Base-by-base conservation (phyloP, 2,329 filamentous ascomycete genomes). In the Rutstroemia sp. region DNA sequence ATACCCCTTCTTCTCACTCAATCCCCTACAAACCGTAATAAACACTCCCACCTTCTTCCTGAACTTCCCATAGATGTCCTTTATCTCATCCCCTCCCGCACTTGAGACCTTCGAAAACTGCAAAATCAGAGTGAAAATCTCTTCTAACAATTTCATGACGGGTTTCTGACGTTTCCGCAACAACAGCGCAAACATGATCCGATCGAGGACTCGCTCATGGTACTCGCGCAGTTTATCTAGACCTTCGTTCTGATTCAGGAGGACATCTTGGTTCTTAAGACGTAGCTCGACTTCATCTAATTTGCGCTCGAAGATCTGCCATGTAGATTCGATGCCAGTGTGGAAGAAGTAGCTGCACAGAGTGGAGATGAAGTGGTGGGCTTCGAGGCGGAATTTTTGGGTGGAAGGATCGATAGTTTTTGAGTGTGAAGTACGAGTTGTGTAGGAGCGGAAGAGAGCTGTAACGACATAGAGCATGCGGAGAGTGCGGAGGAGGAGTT, bases 331-430 rank as follows among this genome's bases (percentile, higher is more conserved):
- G 51, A 97, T 84, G 1, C 87, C 91, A 0, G 83, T 80, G 57
- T 92, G 88, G 60, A 95, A 86, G 64, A 92, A 87, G 67, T 96
- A 94, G 1, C 84, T 80, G 41, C 84, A 81, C 0, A 96, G 71
- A 9, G 81, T 81, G 0, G 81, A 78, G 23, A 95, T 78, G 62
- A 97, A 92, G 68, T 94, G 87, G 53, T 89, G 84, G 0, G 89
- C 86, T 67, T 95, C 88, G 39, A 86, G 78, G 5, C 85, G 78
- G 62, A 96, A 91, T 49, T 80, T 80, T 44, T 67, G 65, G 19
- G 63, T 58, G 42, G 62, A 53, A 25, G 53, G 46, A 48, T 63
- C 60, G 5, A 61, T 59, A 8, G 45, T 56, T 54, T 69, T 66
- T 54, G 59, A 62, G 12, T 57, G 51, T 9, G 60, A 64, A 6